Base-by-base conservation (phyloP, 2,329 filamentous ascomycete species). In the Dendrostoma leiphaemia region DNA sequence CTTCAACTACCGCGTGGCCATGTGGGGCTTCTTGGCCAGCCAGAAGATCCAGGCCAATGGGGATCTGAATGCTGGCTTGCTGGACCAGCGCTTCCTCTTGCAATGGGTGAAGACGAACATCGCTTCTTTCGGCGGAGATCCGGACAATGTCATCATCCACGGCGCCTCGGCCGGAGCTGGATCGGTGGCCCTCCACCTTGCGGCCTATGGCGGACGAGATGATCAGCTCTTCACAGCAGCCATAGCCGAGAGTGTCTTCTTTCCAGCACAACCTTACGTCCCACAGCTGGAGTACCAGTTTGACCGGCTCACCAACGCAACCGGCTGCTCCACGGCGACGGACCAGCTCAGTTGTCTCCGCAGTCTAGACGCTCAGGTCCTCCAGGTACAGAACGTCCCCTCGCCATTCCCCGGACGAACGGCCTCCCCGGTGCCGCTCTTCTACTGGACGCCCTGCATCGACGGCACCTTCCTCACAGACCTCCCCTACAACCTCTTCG, bases 101-200 rank as follows among this genome's bases (percentile, higher is more conserved):
- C 64, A 79, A 29, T 89, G 86, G 86, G 77, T 87, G 0, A 75
- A 82, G 61, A 69, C 76, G 32, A 71, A 89, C 56, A 86, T 89
- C 38, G 64, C 67, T 2, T 43, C 74, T 66, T 85, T 85, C 57
- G 81, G 83, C 7, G 84, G 84, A 1, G 77, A 86, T 59, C 79
- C 81, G 0, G 63, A 73, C 23, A 79, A 81, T 58, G 79, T 87
- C 28, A 79, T 84, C 0, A 77, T 87, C 44, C 79, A 84, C 57
- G 83, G 84, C 3, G 76, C 77, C n/a, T 85, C 81, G 3, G 81
- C 84, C 2, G 84, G 84, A 6, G 83, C 74, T 3, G 82, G 79
- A 3, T 82, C 81, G 12, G 81, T 85, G 1, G 74, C 75, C 3
- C 70, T 75, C 57, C 81, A 82, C 57, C 65, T 83, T 2, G 67